Evolutionary conservation across 305 asterid genomes (phyloP), one percentile per base, ranked within the genome.

Genomic region (Fraxinus ornus): DNA sequence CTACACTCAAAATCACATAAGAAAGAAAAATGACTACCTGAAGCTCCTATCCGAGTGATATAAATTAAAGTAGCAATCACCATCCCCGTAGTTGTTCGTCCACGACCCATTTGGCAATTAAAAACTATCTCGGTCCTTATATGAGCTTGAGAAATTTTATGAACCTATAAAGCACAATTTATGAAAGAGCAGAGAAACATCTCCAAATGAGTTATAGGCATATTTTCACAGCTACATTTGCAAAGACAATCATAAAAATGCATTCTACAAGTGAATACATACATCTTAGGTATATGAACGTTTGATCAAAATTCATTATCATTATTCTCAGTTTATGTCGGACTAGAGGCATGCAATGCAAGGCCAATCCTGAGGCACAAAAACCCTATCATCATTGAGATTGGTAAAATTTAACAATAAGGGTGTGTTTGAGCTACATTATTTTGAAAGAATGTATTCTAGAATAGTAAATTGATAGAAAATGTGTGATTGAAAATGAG

Each of bases 51-150:
- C 84, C 99, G 97, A 86, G 90, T 92, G 79, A 95, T 90, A 90
- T 92, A 92, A 81, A 93, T 88, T 88, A 94, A 86, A 62, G 98
- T 95, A 12, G 99, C 98, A 78, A 95, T 94, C 94, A 95, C 99
- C 99, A 95, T 95, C 82, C 99, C 99, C 35, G 99, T 95, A 71
- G 99, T 95, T 57, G 99, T 95, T 80, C 99, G 90, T 81, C 99
- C 99, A 41, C 99, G 98, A 39, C 99, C 99, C 99, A 95, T 95
- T 91, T 95, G 99, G 87, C 99, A 94, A 88, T 95, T 95, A 85
- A 95, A 95, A 49, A 95, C 83, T 81, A 94, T 91, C 90, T 94
- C 93, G 47, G 98, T 93, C 86, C 85, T 90, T 87, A 94, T 82
- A 88, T 91, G 89, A 74, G 98, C 98, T 89, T 91, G 96, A 84